Conservation (phyloP, 108 stramenopile genomes). For the Mediolabrus comicus region DNA sequence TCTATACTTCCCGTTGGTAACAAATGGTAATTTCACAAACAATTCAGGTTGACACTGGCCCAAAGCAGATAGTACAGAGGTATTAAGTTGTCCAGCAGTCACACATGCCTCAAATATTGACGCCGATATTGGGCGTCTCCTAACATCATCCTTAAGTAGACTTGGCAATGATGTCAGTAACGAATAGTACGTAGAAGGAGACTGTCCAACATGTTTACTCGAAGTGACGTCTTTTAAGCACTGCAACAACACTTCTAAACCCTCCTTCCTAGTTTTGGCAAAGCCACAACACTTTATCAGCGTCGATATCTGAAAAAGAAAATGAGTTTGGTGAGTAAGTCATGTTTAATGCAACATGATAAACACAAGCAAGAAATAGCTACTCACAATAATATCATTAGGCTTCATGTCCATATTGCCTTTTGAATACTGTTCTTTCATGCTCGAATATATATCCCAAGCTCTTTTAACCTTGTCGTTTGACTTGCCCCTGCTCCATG, state of each 20-base stretch:
- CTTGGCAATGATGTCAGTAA: constrained; percentile 20
- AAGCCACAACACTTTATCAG: constrained; percentile 36
- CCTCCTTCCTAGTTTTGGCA: constrained; percentile 12
- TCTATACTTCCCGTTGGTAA: background rate
- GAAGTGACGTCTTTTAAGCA: constrained; percentile 34
- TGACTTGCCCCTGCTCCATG: constrained; percentile 27
- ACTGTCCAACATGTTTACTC: constrained; percentile 14
- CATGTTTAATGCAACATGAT: background rate
- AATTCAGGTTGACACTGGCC: constrained; percentile 25
- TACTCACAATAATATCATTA: constrained; percentile 42
- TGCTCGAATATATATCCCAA: constrained; percentile 36
- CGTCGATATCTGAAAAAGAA: constrained; percentile 26
- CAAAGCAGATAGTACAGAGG: constrained; percentile 32
- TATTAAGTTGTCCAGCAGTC: constrained; percentile 26
- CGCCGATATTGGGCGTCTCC: constrained; percentile 23
- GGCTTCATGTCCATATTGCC: constrained; percentile 38
- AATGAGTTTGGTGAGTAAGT: background rate
- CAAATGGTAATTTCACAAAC: constrained; percentile 28
- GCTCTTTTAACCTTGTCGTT: constrained; percentile 27
- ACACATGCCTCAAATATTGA: constrained; percentile 39
- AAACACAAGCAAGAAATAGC: background rate
- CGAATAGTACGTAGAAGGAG: constrained; percentile 8
- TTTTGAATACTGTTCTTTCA: constrained; percentile 31
- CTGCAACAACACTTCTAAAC: constrained; percentile 32
- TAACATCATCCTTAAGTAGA: constrained; percentile 17